Conservation (phyloP, 345 rosid species). For the Hibiscus mutabilis region DNA sequence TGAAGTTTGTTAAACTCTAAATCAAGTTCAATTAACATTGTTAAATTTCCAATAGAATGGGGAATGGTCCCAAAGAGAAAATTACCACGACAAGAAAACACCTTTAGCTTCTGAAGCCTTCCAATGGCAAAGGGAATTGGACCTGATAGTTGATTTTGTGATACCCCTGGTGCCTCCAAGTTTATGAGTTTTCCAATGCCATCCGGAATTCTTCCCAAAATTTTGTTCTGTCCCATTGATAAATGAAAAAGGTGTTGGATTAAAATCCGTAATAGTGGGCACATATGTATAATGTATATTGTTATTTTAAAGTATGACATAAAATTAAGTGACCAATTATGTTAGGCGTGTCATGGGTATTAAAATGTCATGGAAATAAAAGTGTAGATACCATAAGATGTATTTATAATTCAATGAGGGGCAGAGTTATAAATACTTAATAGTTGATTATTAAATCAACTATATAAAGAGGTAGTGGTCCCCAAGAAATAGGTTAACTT, state of each 20-base stretch:
- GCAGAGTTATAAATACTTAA: too few relatives aligned
- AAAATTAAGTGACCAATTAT: too few relatives aligned
- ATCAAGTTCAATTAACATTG: background rate
- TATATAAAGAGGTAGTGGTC: too few relatives aligned
- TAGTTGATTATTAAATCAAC: too few relatives aligned
- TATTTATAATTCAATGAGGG: too few relatives aligned
- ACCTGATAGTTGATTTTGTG: background rate
- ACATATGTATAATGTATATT: too few relatives aligned
- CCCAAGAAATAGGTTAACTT: too few relatives aligned
- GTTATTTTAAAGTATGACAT: too few relatives aligned
- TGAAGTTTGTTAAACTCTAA: background rate
- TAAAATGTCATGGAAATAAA: too few relatives aligned
- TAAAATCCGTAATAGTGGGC: too few relatives aligned
- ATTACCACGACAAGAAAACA: background rate
- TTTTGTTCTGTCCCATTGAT: background rate
- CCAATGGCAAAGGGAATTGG: background rate
- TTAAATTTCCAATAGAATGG: background rate
- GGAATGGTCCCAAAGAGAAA: background rate
- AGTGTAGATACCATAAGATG: too few relatives aligned
- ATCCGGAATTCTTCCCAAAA: constrained; percentile 14
- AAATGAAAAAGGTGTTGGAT: background rate
- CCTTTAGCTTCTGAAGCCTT: background rate
- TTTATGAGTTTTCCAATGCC: background rate
- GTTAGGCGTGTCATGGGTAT: too few relatives aligned
- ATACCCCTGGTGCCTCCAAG: background rate